Evolutionary conservation across 257 asterid genomes (phyloP).

Genomic region (Cruciata laevipes): DNA sequence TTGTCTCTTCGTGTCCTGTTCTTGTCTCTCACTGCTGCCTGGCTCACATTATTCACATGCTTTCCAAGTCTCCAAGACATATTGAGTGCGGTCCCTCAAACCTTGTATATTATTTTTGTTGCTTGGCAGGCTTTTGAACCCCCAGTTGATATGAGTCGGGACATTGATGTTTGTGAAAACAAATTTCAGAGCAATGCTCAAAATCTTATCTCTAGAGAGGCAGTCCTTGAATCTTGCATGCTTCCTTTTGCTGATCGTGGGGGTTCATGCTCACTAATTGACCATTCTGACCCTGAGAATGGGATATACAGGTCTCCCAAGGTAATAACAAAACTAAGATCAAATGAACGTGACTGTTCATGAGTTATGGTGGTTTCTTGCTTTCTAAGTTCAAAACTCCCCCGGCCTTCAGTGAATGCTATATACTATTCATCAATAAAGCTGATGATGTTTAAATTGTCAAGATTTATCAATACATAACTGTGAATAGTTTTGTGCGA

Average conservation of each 20-base stretch:
- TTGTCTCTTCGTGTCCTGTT: conserved; percentile 7
- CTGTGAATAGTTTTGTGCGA: no score
- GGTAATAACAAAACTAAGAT: conserved; percentile 37
- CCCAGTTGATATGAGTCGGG: conserved; percentile 80
- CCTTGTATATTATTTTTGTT: conserved; percentile 10
- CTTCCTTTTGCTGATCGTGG: conserved; percentile 30
- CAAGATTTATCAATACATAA: no score
- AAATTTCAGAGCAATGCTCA: conserved; percentile 34
- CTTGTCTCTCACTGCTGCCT: conserved; percentile 6
- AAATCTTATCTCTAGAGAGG: conserved; percentile 31
- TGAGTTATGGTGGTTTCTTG: conserved; percentile 9
- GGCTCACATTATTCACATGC: background rate
- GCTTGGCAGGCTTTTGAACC: conserved; percentile 87
- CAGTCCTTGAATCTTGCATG: conserved; percentile 22
- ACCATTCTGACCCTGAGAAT: conserved; percentile 23
- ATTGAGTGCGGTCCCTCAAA: background rate
- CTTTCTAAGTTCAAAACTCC: no score
- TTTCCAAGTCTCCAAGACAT: background rate
- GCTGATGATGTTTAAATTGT: no score
- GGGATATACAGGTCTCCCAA: conserved; percentile 25
- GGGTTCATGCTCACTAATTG: conserved; percentile 23
- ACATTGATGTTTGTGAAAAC: conserved; percentile 35
- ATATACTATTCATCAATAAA: no score
- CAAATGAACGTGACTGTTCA: background rate
- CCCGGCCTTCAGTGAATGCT: no score